Conservation (phyloP, 2,329 filamentous ascomycete species). For the Fusarium keratoplasticum region DNA sequence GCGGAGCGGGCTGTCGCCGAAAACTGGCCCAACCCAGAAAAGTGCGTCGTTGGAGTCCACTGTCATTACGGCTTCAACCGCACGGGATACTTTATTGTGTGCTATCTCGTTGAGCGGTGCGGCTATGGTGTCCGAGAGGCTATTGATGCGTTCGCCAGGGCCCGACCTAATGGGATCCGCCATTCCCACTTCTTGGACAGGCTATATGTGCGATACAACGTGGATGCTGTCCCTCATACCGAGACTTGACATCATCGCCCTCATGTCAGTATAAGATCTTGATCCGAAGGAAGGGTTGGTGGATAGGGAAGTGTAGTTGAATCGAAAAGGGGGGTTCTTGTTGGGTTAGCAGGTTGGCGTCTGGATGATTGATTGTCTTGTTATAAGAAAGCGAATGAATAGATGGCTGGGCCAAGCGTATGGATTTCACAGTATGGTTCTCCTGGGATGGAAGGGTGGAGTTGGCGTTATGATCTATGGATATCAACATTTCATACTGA, state of each 20-base stretch:
- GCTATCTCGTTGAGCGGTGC: slow-evolving; percentile 87
- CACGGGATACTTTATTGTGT: slow-evolving; percentile 90
- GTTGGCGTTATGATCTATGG: slow-evolving; percentile 15
- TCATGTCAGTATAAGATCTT: background rate
- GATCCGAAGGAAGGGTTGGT: background rate
- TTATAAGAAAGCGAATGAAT: slow-evolving; percentile 4
- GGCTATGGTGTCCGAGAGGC: slow-evolving; percentile 80
- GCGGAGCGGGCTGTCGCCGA: slow-evolving; percentile 49
- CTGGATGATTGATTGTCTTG: background rate
- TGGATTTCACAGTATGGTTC: slow-evolving; percentile 1
- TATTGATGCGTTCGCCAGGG: slow-evolving; percentile 79
- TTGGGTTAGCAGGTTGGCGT: slow-evolving; percentile 14
- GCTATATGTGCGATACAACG: slow-evolving; percentile 79
- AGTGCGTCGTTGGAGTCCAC: slow-evolving; percentile 80
- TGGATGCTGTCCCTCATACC: slow-evolving; percentile 36
- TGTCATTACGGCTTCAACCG: slow-evolving; percentile 98
- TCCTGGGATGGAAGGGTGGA: slow-evolving; percentile 1
- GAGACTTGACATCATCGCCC: background rate
- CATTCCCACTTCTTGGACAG: slow-evolving; percentile 91
- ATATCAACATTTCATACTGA: background rate
- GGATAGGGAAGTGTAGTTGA: background rate
- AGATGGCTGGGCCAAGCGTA: slow-evolving; percentile 1
- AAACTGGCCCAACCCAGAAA: slow-evolving; percentile 53
- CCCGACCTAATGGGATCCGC: slow-evolving; percentile 84
- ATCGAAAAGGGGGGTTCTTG: background rate